phyloP scores from a whole-genome alignment of 345 rosid genomes.

The Eucalyptus tenuipes region DNA sequence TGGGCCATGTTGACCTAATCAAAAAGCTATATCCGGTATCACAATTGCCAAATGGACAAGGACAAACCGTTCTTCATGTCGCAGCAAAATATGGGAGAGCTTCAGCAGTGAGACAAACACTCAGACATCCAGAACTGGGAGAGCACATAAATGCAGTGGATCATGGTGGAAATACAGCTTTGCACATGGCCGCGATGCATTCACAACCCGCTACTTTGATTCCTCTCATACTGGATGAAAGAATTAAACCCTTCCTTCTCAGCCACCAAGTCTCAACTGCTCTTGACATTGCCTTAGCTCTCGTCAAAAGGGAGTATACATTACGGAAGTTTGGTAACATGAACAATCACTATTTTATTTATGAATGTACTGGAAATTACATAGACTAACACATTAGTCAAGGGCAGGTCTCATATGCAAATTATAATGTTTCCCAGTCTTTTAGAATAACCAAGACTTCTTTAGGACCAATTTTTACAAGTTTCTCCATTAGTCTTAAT shows the following conservation, averaged over 20 bases:
- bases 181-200: neutral
- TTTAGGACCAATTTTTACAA: neutral
- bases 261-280: accelerated
- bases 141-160: neutral
- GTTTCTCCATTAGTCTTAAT: neutral
- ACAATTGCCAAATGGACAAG: neutral
- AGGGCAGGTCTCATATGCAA: neutral
- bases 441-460: neutral
- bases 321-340: neutral
- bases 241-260: accelerated
- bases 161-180: neutral
- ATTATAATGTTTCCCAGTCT: neutral
- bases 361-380: neutral
- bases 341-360: neutral
- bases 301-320: neutral
- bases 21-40: neutral
- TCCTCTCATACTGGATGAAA: neutral
- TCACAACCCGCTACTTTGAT: neutral
- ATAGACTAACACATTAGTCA: neutral
- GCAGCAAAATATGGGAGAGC: neutral
- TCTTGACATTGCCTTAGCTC: neutral
- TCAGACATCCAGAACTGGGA: neutral
- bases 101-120: neutral
- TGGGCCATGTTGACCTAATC: neutral
- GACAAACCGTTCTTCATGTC: neutral